phyloP scores from a whole-genome alignment of 768 basidiomycete genomes.

The Strobilomyces confusus region DNA sequence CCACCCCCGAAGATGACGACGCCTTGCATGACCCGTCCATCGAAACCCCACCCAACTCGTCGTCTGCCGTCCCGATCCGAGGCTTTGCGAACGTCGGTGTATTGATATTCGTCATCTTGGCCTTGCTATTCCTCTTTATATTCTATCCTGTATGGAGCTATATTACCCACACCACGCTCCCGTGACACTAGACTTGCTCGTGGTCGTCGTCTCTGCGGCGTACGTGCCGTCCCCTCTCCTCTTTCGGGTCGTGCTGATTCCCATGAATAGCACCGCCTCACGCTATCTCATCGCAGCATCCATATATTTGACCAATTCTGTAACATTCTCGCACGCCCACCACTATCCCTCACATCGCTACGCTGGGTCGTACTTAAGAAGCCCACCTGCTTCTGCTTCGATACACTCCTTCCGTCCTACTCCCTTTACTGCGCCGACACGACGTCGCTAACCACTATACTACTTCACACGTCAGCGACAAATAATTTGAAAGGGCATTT shows the following conservation, averaged over 20 bases:
- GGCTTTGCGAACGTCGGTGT: conserved; percentile 69
- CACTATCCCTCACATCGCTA: neutral
- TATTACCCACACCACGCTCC: neutral
- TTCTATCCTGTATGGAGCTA: conserved; percentile 68
- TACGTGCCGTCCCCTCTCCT: conserved; percentile 2
- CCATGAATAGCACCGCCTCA: neutral
- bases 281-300: conserved; percentile 4
- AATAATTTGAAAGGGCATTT: conserved; percentile 11
- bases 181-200: conserved; percentile 4
- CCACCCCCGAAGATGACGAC: conserved; percentile 71
- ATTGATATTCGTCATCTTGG: conserved; percentile 56
- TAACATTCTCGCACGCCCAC: neutral
- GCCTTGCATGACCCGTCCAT: conserved; percentile 59
- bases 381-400: no score
- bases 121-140: conserved; percentile 71
- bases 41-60: conserved; percentile 25
- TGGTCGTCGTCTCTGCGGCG: neutral
- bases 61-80: conserved; percentile 34
- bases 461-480: conserved; percentile 7
- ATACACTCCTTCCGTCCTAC: neutral
- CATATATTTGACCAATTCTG: neutral
- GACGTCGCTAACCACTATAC: neutral
- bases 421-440: neutral
- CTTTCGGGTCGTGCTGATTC: neutral
- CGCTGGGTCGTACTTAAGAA: neutral